A percentile compares a stretch with the other conserved stretches of the same genome.
These are phyloP conservation scores for Lonicera japonica DNA, from an alignment of 129 eudicot genomes.

Conservation along the genomic window DNA sequence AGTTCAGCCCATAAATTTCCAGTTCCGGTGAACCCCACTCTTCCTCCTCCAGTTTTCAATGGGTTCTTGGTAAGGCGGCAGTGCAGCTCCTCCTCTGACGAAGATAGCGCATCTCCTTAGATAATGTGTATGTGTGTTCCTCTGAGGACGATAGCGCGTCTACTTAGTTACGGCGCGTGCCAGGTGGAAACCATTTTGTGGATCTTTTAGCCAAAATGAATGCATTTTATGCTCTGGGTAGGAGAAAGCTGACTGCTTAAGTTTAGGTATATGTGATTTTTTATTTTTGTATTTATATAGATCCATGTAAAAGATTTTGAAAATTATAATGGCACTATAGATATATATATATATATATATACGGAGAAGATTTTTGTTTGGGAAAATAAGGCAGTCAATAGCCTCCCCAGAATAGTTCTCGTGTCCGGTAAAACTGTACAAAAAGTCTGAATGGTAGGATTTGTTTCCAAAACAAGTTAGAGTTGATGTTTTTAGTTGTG, in stretches of 20 bases:
- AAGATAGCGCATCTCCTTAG: conserved; percentile 49
- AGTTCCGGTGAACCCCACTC: conserved; percentile 50
- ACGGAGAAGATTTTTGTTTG: conserved; percentile 38
- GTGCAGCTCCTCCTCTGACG: conserved; percentile 62
- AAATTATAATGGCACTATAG: conserved; percentile 18
- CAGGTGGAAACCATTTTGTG: conserved; percentile 5
- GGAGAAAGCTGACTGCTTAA: conserved; percentile 3
- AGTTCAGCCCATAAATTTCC: conserved; percentile 59
- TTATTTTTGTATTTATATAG: conserved; percentile 25
- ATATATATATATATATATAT: conserved; percentile 24
- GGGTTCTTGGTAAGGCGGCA: conserved; percentile 42
- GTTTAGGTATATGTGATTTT: conserved; percentile 17
- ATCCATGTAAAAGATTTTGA: conserved; percentile 40
- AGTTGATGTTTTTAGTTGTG: not conserved
- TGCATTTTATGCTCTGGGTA: conserved; percentile 2
- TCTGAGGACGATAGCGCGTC: conserved; percentile 66
- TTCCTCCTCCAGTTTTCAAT: conserved; percentile 29
- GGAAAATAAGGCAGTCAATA: conserved; percentile 27
- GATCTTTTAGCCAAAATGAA: not conserved
- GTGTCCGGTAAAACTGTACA: conserved; percentile 4
- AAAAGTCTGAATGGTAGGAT: not conserved
- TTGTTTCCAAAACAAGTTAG: not conserved
- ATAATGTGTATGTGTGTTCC: too few relatives aligned
- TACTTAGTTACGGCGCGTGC: too few relatives aligned
- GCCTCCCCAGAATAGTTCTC: conserved; percentile 4